phyloP scores from a whole-genome alignment of 2,329 filamentous ascomycete species.

The Lomentospora prolificans region DNA sequence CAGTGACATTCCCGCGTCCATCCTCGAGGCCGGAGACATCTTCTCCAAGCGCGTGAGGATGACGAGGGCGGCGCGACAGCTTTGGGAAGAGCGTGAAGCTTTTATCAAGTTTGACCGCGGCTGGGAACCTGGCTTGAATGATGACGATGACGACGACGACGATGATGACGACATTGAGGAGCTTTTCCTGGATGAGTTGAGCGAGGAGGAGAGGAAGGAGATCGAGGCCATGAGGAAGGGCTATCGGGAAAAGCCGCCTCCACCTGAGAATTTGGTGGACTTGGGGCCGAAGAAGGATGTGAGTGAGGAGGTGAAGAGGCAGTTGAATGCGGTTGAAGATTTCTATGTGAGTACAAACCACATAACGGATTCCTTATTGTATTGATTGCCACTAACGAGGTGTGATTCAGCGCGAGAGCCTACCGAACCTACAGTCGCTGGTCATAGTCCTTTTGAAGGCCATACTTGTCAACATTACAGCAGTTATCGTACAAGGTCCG shows the following conservation, averaged over 20 bases:
- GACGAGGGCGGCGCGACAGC: constrained; percentile 79
- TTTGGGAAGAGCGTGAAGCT: constrained; percentile 88
- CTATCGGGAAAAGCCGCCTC: constrained; percentile 24
- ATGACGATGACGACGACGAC: constrained; percentile 24
- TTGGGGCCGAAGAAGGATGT: constrained; percentile 40
- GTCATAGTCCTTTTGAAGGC: constrained; percentile 89
- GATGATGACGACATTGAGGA: constrained; percentile 36
- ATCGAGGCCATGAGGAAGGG: constrained; percentile 34
- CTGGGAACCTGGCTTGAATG: constrained; percentile 53
- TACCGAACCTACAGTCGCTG: constrained; percentile 84
- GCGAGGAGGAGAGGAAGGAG: constrained; percentile 28
- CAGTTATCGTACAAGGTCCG: constrained; percentile 57
- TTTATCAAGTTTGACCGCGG: constrained; percentile 90
- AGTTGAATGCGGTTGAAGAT: constrained; percentile 63
- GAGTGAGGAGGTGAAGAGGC: constrained; percentile 47
- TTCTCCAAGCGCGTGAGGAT: constrained; percentile 87
- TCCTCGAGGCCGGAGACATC: constrained; percentile 85
- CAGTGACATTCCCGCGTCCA: constrained; percentile 88
- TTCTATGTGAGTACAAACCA: constrained; percentile 58
- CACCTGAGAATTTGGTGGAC: constrained; percentile 16
- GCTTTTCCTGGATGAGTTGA: constrained; percentile 35
- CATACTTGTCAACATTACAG: constrained; percentile 77
- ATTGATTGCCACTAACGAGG: background rate
- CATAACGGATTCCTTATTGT: constrained; percentile 14
- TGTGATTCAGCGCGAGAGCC: constrained; percentile 52